These are phyloP conservation scores for Funneliformis mosseae DNA, from an alignment of 192 early-diverging fungal species.

Conservation along the genomic window DNA sequence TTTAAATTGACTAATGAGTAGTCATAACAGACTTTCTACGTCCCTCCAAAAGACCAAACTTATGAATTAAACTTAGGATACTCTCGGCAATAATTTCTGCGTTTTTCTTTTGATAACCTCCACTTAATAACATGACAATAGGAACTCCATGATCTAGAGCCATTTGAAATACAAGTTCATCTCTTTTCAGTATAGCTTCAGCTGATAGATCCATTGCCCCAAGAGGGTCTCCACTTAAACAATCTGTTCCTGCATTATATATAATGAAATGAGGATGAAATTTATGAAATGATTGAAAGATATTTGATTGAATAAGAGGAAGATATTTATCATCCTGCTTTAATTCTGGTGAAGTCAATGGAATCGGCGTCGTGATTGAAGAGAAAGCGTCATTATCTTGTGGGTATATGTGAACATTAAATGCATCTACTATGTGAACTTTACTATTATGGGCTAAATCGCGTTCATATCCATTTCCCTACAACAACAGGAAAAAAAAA, in stretches of 20 bases:
- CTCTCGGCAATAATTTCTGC: constrained; percentile 30
- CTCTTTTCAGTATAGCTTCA: constrained; percentile 27
- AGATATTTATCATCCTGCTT: constrained; percentile 8
- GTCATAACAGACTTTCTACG: background rate
- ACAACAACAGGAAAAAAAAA: background rate
- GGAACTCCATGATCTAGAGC: constrained; percentile 32
- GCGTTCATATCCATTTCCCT: constrained; percentile 36
- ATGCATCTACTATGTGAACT: constrained; percentile 30
- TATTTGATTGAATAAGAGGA: constrained; percentile 25
- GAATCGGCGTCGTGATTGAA: constrained; percentile 24
- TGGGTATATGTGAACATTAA: constrained; percentile 28
- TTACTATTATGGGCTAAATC: constrained; percentile 27
- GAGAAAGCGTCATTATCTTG: constrained; percentile 22
- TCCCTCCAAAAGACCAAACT: constrained; percentile 27
- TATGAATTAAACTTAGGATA: constrained; percentile 29
- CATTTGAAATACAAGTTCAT: constrained; percentile 32
- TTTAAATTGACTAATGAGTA: background rate
- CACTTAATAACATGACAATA: constrained; percentile 30
- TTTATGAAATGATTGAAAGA: constrained; percentile 29
- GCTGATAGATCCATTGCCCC: constrained; percentile 21
- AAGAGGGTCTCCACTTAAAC: constrained; percentile 29
- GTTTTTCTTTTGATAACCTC: constrained; percentile 38
- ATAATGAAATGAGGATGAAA: constrained; percentile 33
- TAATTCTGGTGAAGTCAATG: constrained; percentile 2
- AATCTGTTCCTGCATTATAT: constrained; percentile 36